Base-by-base conservation (phyloP, 78 protist species). In the Blattamonas nauphoetae region DNA sequence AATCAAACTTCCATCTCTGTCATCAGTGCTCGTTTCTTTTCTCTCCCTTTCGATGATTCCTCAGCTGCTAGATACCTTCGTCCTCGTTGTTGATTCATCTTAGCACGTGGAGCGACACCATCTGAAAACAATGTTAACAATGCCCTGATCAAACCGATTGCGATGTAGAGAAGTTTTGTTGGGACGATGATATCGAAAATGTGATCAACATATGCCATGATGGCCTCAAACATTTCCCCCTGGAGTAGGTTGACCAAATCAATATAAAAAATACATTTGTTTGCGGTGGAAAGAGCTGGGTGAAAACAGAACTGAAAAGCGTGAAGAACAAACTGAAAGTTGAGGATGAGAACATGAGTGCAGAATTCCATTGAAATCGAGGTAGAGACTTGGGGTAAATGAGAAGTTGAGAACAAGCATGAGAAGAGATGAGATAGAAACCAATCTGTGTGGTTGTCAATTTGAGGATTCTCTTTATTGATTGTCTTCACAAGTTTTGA, bases 321-420 rank as follows among this genome's bases (percentile, higher is more conserved):
- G 21, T 11, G 71, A 55, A 55, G 21, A 29, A 55, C 11, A 55
- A 29, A 55, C 71, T 55, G 11, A 29, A 55, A 45, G 83, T 29
- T 86, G 45, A 55, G 71, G 71, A 89, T 96, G 98, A 3, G 96
- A 86, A 90, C 96, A 94, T 11, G 94, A 91, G 86, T 96, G 99
- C 36, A 97, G 89, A 82, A 97, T 92, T 38, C 98, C 98, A 84
- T 97, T 97, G 97, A 96, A 94, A 91, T 97, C 99, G 55, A 97
- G 84, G 89, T 97, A 97, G 45, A 97, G 88, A 89, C 71, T 55
- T 55, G 38, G 71, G 21, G 21, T 29, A 55, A 55, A 55, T n/a
- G n/a, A 55, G 21, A 11, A 55, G 11, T 55, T 55, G 71, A 55
- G 21, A 55, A 21, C 71, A 55, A 29, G 11, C 21, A 29, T 55